These are phyloP conservation scores for Sporothrix dimorphospora DNA, from an alignment of 2,329 filamentous ascomycete species.

Conservation along the genomic window DNA sequence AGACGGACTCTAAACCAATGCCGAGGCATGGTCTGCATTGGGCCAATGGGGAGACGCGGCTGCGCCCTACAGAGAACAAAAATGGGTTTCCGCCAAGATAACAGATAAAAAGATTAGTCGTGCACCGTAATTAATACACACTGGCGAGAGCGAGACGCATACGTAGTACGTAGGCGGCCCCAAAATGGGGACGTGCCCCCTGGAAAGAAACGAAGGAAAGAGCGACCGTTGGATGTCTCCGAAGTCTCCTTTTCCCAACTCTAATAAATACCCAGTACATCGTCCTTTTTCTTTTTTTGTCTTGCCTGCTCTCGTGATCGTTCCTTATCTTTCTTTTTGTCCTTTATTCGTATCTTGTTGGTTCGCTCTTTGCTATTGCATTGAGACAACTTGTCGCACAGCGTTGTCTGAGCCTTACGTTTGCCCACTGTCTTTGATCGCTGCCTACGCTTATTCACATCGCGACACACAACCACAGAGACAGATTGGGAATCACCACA, in stretches of 20 bases:
- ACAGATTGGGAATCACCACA: neutral
- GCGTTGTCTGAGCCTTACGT: constrained; percentile 8
- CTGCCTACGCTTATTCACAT: constrained; percentile 20
- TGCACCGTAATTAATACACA: too few species aligned
- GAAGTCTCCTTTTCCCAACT: constrained; percentile 1
- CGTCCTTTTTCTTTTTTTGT: neutral
- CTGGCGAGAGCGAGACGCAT: neutral
- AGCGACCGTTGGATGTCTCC: neutral
- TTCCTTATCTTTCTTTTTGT: neutral
- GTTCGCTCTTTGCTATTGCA: neutral
- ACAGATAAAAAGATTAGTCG: too few species aligned
- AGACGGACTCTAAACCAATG: constrained; percentile 1
- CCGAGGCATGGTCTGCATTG: neutral
- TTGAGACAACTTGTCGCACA: neutral
- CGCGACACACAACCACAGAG: neutral
- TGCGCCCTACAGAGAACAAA: neutral
- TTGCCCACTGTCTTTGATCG: constrained; percentile 13
- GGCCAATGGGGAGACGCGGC: constrained; percentile 17
- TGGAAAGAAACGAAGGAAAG: neutral
- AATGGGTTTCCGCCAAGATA: constrained; percentile 21
- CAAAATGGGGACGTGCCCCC: neutral
- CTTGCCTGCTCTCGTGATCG: neutral
- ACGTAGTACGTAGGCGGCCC: neutral
- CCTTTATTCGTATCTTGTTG: neutral
- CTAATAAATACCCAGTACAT: constrained; percentile 12